These are phyloP conservation scores for Licmophora abbreviata DNA, from an alignment of 108 stramenopile genomes.

Conservation along the genomic window DNA sequence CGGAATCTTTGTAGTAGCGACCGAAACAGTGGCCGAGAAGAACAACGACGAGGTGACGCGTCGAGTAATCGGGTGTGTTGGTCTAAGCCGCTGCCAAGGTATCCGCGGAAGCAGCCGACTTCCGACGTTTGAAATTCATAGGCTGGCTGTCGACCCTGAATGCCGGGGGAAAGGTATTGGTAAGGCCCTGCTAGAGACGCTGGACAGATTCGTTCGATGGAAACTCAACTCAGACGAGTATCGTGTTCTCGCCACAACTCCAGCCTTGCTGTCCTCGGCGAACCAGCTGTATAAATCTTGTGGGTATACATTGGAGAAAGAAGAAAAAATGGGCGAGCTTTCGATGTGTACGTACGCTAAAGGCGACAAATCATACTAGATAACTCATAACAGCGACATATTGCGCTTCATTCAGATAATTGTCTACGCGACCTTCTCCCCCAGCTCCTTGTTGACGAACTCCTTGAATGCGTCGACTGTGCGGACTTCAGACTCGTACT, in stretches of 20 bases:
- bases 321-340: conserved; percentile 24
- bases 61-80: conserved; percentile 56
- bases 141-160: conserved; percentile 45
- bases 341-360: conserved; percentile 23
- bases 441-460: conserved; percentile 32
- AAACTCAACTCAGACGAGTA: conserved; percentile 1
- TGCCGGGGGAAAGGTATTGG: conserved; percentile 53
- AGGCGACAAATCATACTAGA: background rate
- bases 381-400: background rate
- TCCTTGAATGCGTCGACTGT: conserved; percentile 59
- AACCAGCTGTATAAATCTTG: conserved; percentile 37
- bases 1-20: conserved; percentile 46
- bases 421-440: conserved; percentile 1
- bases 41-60: background rate
- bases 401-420: background rate
- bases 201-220: conserved; percentile 18
- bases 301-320: conserved; percentile 25
- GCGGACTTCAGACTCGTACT: conserved; percentile 86
- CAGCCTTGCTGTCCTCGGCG: conserved; percentile 32
- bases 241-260: conserved; percentile 41
- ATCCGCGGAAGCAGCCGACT: background rate
- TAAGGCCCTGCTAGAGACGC: conserved; percentile 27
- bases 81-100: conserved; percentile 25
- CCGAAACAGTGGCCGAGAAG: conserved; percentile 1
- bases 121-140: conserved; percentile 45